Evolutionary conservation across 371 early-diverging fungal genomes (phyloP).

Genomic region (Syncephalastrum racemosum): DNA sequence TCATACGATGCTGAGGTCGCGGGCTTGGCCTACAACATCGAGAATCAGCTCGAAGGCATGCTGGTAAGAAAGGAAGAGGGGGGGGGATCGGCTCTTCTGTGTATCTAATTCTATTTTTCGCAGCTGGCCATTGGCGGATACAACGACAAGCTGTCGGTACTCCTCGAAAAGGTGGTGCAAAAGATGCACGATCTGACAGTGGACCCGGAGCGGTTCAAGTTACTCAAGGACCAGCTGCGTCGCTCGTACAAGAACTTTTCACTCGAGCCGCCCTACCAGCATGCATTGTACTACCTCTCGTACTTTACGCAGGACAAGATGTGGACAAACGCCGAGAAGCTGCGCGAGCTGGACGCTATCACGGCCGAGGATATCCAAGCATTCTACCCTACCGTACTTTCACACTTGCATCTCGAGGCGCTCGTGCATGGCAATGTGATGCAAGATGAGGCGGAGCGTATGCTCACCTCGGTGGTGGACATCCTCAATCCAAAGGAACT

Average conservation of each 20-base stretch:
- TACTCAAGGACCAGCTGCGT: conserved; percentile 69
- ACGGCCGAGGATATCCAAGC: conserved; percentile 70
- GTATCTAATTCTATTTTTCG: background rate
- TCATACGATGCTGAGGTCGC: conserved; percentile 89
- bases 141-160: conserved; percentile 76
- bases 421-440: conserved; percentile 84
- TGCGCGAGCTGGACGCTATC: conserved; percentile 55
- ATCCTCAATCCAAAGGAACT: conserved; percentile 61
- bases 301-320: conserved; percentile 76
- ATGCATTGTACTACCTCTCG: conserved; percentile 75
- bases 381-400: conserved; percentile 72
- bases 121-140: conserved; percentile 73
- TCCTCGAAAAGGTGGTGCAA: conserved; percentile 70
- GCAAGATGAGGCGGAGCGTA: conserved; percentile 62
- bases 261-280: conserved; percentile 74
- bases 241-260: conserved; percentile 72
- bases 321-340: conserved; percentile 84
- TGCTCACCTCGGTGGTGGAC: conserved; percentile 54
- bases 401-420: conserved; percentile 71
- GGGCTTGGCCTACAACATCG: conserved; percentile 75
- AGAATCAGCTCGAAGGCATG: conserved; percentile 68
- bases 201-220: conserved; percentile 67
- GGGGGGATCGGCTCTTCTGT: background rate
- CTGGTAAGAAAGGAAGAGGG: conserved; percentile 23
- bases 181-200: conserved; percentile 66